phyloP scores from a whole-genome alignment of 306 rosid species.

The Lotus japonicus region DNA sequence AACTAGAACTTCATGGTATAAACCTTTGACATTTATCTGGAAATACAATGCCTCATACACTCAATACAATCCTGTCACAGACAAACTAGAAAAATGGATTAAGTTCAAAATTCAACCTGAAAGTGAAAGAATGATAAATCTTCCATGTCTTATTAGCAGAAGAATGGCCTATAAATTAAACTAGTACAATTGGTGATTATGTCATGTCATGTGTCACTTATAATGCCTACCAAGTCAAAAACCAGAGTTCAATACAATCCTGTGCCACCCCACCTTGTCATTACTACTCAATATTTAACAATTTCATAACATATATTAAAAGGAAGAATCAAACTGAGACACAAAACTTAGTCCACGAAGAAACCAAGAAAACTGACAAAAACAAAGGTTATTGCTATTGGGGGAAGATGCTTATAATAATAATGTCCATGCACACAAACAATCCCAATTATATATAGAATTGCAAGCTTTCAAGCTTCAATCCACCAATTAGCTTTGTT shows the following conservation, averaged over 20 bases:
- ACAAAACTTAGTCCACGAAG: conserved; percentile 27
- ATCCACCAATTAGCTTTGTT: neutral
- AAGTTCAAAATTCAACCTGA: neutral
- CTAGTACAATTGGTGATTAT: neutral
- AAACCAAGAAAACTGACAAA: conserved; percentile 33
- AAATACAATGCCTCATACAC: too few relatives aligned
- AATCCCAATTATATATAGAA: conserved; percentile 11
- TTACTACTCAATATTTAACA: conserved; percentile 26
- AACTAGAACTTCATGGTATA: neutral
- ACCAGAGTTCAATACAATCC: conserved; percentile 17
- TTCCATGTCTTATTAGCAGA: neutral
- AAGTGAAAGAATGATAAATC: neutral
- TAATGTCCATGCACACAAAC: conserved; percentile 26
- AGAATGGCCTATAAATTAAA: conserved; percentile 13
- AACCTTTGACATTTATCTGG: neutral
- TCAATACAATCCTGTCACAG: neutral
- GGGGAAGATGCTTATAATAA: conserved; percentile 13
- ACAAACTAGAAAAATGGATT: neutral
- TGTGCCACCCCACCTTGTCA: conserved; percentile 32
- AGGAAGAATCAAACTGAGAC: conserved; percentile 27
- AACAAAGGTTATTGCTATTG: conserved; percentile 21
- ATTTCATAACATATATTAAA: neutral
- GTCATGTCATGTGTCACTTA: conserved; percentile 18
- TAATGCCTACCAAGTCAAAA: conserved; percentile 24
- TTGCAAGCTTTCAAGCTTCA: neutral